Evolutionary conservation across 2,329 filamentous ascomycete species (phyloP), one percentile per base, ranked within the genome.

Genomic region (Ascochyta koolunga): DNA sequence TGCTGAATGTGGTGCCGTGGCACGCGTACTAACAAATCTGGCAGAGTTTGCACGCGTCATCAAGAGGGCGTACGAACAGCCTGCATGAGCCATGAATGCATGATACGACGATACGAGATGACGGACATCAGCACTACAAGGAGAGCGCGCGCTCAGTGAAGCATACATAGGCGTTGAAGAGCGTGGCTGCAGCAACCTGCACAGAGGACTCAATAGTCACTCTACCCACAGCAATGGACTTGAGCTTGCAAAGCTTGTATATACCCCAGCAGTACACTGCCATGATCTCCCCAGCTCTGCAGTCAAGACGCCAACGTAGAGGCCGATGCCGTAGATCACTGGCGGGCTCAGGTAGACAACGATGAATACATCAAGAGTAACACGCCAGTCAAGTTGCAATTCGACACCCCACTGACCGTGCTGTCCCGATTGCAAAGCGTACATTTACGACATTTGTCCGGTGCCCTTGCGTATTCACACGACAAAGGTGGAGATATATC

Each of bases 1-100:
- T 29, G 19, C 6, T 1, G 0, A 16, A 19, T 5, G 9, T 4
- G 27, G 13, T 27, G 9, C 11, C 3, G 15, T 31, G 10, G 11
- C 29, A 29, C 27, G 13, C 13, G 10, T 24, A 29, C 65, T 71
- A 61, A 70, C 48, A 21, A 8, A 13, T 22, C 5, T 6, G 3
- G 22, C 54, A 74, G 71, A 74, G 61, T 74, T 74, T 44, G 57
- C 70, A 41, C 66, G 71, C 52, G 65, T 74, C 33, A 68, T 74
- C 59, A 69, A 66, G 64, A 66, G 71, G 58, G 69, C 71, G 21
- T 74, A 70, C 54, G 71, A 74, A 48, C 71, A 74, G 58, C 71
- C 71, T 44, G 71, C 71, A 68, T 72, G 64, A 71, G 56, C 49
- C 37, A 36, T n/a, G 16, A 54, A 50, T 29, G 45, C 51, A 54